phyloP scores from a whole-genome alignment of 768 basidiomycete species.

The Pleurotus tuber-regium region DNA sequence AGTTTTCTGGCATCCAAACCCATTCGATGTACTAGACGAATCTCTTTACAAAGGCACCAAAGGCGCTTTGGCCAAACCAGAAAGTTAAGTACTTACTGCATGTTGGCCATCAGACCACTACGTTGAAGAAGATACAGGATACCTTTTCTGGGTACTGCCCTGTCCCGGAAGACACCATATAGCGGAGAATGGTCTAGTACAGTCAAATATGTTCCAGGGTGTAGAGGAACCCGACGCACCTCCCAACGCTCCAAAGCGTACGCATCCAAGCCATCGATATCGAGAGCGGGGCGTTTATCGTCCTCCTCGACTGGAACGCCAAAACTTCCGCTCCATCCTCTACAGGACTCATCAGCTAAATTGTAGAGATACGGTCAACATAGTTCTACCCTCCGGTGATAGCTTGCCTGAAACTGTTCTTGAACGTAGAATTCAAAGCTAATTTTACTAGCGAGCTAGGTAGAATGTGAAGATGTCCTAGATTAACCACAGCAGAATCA shows the following conservation, averaged over 20 bases:
- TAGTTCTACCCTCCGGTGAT: slow-evolving; percentile 80
- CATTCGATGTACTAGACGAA: too few relatives aligned
- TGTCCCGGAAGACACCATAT: slow-evolving; percentile 92
- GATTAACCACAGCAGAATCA: slow-evolving; percentile 60
- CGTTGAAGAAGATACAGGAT: slow-evolving; percentile 81
- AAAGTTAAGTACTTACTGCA: slow-evolving; percentile 53
- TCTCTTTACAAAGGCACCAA: too few relatives aligned
- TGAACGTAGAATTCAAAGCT: slow-evolving; percentile 72
- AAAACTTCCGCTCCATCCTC: slow-evolving; percentile 77
- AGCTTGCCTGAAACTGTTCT: slow-evolving; percentile 76
- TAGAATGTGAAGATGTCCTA: slow-evolving; percentile 70
- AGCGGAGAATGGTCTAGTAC: slow-evolving; percentile 88
- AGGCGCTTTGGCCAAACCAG: too few relatives aligned
- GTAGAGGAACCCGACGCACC: too few relatives aligned
- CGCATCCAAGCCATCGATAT: slow-evolving; percentile 65
- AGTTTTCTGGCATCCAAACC: too few relatives aligned
- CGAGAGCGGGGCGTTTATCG: slow-evolving; percentile 52
- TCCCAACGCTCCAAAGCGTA: slow-evolving; percentile 92
- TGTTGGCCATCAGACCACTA: slow-evolving; percentile 81
- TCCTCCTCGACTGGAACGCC: slow-evolving; percentile 72
- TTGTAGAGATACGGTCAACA: not conserved
- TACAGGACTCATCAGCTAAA: slow-evolving; percentile 23
- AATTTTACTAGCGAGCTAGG: slow-evolving; percentile 59
- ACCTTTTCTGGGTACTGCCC: slow-evolving; percentile 72
- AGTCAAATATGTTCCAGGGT: too few relatives aligned